Percentiles rank a stretch among this genome's conserved stretches.
Conservation (phyloP, 805 yeast species). For the Novakomyces olei region DNA sequence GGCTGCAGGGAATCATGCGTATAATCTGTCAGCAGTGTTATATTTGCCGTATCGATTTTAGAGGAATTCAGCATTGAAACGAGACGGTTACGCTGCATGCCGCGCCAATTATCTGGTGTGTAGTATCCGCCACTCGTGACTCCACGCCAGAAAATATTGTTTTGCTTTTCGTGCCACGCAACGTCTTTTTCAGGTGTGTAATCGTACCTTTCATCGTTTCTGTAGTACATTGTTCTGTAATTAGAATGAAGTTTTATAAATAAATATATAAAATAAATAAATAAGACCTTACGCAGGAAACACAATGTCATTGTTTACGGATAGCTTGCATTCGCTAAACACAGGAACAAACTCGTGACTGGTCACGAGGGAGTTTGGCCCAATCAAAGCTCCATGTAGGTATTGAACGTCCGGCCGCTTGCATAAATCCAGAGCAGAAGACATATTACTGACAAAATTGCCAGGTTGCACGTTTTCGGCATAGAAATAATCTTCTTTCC, state of each 20-base stretch:
- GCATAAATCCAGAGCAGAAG: neutral
- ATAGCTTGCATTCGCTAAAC: neutral
- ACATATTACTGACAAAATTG: neutral
- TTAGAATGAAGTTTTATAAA: too few species aligned
- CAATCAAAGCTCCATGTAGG: neutral
- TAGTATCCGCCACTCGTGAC: conserved; percentile 11
- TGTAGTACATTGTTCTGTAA: neutral
- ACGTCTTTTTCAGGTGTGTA: conserved; percentile 2
- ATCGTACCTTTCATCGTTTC: neutral
- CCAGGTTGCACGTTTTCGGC: too few species aligned
- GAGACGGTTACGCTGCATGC: conserved; percentile 7
- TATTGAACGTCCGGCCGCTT: neutral
- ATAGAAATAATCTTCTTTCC: too few species aligned
- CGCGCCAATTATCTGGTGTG: conserved; percentile 8
- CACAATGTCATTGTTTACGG: neutral
- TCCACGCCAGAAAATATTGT: conserved; percentile 11
- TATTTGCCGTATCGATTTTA: neutral
- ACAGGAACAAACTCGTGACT: neutral
- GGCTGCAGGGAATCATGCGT: neutral
- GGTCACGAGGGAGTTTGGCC: neutral
- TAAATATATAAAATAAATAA: too few species aligned
- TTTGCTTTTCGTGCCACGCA: conserved; percentile 9
- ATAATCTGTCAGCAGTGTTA: neutral
- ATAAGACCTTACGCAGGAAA: too few species aligned
- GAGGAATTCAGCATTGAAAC: neutral